Base-by-base conservation (phyloP, 345 rosid genomes). In the Citrus hindsii region DNA sequence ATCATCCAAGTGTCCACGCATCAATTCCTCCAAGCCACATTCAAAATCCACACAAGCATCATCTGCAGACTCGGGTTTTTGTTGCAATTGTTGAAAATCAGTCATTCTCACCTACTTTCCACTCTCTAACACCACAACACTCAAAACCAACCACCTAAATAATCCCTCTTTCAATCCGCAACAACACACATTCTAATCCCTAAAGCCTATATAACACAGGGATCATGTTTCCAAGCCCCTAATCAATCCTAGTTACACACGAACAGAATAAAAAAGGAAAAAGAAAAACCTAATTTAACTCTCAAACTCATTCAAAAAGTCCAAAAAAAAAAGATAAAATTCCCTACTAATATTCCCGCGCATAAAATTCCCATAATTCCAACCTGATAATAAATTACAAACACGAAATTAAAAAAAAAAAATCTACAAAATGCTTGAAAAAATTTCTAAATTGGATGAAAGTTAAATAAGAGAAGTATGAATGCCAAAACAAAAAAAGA, bases 1-100 rank as follows among this genome's bases (percentile, higher is more conserved):
- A 46, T 92, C 96, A 82, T 93, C 96, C 87, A 92, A 86, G 69
- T 86, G 94, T 18, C 97, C 97, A 32, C 94, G 92, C 98, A 94
- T 90, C 74, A 97, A 85, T 67, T 92, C 99, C 90, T 92, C 98
- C 83, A 92, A 84, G 30, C 92, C 95, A 38, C 91, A 74, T 82
- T 94, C 95, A 27, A 92, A 90, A 38, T 90, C 98, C 6, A 83
- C 79, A 30, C 85, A 88, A 22, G 81, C 86, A 81, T 85, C 92
- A 71, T 87, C 84, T 0, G 91, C 67, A 38, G 98, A 89, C 77
- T 92, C 98, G 0, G 98, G 86, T 62, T 97, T 97, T 77, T 89
- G 95, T 81, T 89, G 98, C 48, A 88, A 75, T 56, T 89, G 85
- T 75, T 92, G 90, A 81, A 89, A 76, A 89, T 92, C 97, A 46